Base-by-base conservation (phyloP, 2,329 filamentous ascomycete genomes). In the Blastomyces parvus region DNA sequence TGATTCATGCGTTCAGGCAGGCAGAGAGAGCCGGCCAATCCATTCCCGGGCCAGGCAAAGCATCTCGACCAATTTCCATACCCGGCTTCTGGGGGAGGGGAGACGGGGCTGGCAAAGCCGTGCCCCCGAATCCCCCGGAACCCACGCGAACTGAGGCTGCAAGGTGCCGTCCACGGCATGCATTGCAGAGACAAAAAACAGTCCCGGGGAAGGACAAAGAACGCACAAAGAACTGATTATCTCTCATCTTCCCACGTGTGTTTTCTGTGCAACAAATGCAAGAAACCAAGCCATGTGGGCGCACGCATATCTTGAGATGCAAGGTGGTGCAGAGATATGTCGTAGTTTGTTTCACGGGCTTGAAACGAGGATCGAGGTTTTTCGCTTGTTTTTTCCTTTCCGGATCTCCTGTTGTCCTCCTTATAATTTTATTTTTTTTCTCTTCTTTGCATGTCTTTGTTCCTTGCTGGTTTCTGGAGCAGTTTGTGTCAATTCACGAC, bases 381-480 rank as follows among this genome's bases (percentile, higher is more conserved):
- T 8, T 59, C 58, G 58, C 58, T 59, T 59, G 40, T 48, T 59
- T 59, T 59, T 48, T 36, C 58, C 58, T 38, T 33, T 59, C 58
- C 36, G 42, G 25, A 36, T n/a, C 33, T 17, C n/a, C 33, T 17
- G 33, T 52, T 55, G 27, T 27, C 17, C 3, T 42, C 44, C 33
- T n/a, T 27, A 19, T 25, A 13, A 25, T 50, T 11, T 50, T 25
- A 22, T 42, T 30, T 55, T 56, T 30, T 27, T 38, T 40, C 6
- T 19, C 30, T 7, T 40, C 38, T 59, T 22, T 46, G 42, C 25
- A 48, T 44, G 25, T 48, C 42, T 59, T 59, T 22, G 27, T 36
- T 46, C 7, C 9, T 36, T 48, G 27, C 33, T 48, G 9, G 5
- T 25, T 17, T 14, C 27, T 7, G 22, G 17, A 0, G 22, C 22